Percentiles rank a stretch among this genome's conserved stretches.
These are phyloP conservation scores for Ceratocystis huliohia DNA, from an alignment of 2,329 filamentous ascomycete genomes.

Conservation along the genomic window DNA sequence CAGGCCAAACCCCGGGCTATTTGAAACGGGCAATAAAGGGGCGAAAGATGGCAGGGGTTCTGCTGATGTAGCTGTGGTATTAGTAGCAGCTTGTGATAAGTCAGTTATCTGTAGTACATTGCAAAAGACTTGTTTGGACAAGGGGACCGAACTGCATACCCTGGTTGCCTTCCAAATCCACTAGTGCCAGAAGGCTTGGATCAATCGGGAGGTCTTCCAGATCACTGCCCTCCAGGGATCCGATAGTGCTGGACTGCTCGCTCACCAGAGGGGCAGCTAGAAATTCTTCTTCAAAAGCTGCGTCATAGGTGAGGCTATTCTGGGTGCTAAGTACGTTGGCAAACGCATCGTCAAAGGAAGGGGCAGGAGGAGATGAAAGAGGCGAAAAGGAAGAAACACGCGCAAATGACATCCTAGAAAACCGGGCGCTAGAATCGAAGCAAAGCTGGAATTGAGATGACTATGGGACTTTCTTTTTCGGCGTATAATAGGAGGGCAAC, in stretches of 20 bases:
- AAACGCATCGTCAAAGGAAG: background rate
- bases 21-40: background rate
- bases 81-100: background rate
- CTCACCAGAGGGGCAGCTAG: background rate
- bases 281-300: background rate
- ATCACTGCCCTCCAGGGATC: background rate
- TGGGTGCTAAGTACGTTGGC: background rate
- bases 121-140: background rate
- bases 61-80: background rate
- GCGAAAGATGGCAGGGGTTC: background rate
- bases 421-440: background rate
- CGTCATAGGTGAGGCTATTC: background rate
- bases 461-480: background rate
- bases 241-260: background rate
- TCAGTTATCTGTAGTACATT: background rate
- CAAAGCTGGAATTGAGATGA: background rate
- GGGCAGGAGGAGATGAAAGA: background rate
- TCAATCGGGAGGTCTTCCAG: background rate
- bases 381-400: background rate
- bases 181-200: background rate
- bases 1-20: background rate
- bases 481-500: background rate
- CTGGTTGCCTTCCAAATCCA: background rate
- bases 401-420: conserved; percentile 1
- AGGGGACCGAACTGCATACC: background rate